Conservation (phyloP, 768 basidiomycete genomes). For the Daedaleopsis nitida region DNA sequence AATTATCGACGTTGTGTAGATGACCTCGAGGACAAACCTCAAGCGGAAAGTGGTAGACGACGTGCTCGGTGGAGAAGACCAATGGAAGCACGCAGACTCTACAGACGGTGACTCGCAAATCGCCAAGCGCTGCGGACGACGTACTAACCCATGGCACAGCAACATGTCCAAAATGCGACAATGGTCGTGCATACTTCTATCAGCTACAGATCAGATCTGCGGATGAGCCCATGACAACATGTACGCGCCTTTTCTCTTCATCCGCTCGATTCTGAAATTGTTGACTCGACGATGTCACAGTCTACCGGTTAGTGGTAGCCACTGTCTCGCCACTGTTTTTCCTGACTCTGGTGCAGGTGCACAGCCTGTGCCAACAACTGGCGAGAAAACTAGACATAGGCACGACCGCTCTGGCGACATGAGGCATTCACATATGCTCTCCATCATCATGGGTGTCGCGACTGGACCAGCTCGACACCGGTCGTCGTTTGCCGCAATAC, state of each 20-base stretch:
- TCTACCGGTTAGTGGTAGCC: slow-evolving; percentile 54
- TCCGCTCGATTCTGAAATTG: not conserved
- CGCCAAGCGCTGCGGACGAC: too few species aligned
- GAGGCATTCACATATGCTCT: not conserved
- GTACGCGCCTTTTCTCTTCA: slow-evolving; percentile 31
- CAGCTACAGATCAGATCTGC: slow-evolving; percentile 95
- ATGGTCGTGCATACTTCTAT: slow-evolving; percentile 87
- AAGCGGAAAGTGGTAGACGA: slow-evolving; percentile 94
- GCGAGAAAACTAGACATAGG: slow-evolving; percentile 60
- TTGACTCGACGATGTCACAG: slow-evolving; percentile 35
- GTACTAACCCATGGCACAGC: slow-evolving; percentile 31
- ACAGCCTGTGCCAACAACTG: slow-evolving; percentile 65
- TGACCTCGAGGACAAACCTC: slow-evolving; percentile 86
- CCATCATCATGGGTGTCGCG: too few species aligned
- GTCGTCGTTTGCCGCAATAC: too few species aligned
- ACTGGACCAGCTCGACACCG: too few species aligned
- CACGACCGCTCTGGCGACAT: not conserved
- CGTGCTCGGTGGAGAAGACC: slow-evolving; percentile 90
- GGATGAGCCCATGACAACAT: slow-evolving; percentile 85
- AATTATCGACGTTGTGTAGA: slow-evolving; percentile 47
- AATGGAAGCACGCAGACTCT: slow-evolving; percentile 92
- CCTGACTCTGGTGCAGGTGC: slow-evolving; percentile 44
- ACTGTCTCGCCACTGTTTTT: not conserved
- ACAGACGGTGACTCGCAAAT: slow-evolving; percentile 59
- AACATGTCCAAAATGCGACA: slow-evolving; percentile 79